A percentile compares a stretch with the other conserved stretches of the same genome.
Evolutionary conservation across 805 yeast species (phyloP).

Genomic region (Pichia deserticola): DNA sequence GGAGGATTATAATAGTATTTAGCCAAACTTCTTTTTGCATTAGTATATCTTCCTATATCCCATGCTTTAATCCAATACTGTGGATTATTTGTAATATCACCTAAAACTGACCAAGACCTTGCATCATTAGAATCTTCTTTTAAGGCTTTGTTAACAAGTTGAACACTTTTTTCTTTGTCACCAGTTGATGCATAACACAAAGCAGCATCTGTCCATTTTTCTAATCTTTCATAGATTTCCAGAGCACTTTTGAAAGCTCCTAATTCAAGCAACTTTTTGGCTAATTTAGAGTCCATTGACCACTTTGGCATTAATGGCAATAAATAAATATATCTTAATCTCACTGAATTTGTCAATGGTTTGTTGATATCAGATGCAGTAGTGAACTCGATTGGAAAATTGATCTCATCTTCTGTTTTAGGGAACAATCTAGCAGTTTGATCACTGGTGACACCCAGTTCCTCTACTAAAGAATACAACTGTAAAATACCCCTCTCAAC

Average conservation of each 20-base stretch:
- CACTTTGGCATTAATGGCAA: constrained; percentile 77
- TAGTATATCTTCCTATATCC: constrained; percentile 74
- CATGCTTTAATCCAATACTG: constrained; percentile 77
- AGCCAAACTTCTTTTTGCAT: constrained; percentile 81
- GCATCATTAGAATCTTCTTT: constrained; percentile 63
- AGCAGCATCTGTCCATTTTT: constrained; percentile 76
- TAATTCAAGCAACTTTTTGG: constrained; percentile 77
- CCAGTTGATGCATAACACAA: constrained; percentile 85
- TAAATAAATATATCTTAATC: constrained; percentile 65
- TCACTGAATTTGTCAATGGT: constrained; percentile 36
- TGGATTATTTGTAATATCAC: constrained; percentile 78
- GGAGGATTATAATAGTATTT: constrained; percentile 67
- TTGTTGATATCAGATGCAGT: background rate
- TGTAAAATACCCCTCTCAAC: constrained; percentile 92
- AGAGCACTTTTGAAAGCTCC: constrained; percentile 84
- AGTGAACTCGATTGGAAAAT: constrained; percentile 18
- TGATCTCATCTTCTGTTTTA: constrained; percentile 26
- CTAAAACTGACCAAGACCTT: constrained; percentile 74
- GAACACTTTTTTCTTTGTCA: constrained; percentile 57
- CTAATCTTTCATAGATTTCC: constrained; percentile 76
- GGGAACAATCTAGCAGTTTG: constrained; percentile 47
- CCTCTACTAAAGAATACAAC: constrained; percentile 87
- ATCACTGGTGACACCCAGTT: constrained; percentile 60
- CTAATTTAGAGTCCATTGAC: constrained; percentile 74
- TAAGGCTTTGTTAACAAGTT: constrained; percentile 48